These are phyloP conservation scores for Polygonum aviculare DNA, from an alignment of 148 eudicot genomes.

Conservation along the genomic window DNA sequence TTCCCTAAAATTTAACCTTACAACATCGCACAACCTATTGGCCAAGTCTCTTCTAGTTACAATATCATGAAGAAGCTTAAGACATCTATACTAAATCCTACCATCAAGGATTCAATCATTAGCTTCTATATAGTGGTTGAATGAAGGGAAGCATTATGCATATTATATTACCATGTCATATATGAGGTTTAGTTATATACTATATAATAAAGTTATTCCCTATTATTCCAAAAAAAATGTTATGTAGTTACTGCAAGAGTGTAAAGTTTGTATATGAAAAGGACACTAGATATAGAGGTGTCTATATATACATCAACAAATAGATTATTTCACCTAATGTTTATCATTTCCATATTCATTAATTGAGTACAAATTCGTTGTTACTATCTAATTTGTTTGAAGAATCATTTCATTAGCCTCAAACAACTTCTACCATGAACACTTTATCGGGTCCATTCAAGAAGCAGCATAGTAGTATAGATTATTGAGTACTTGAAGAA, in stretches of 20 bases:
- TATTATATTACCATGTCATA: neutral
- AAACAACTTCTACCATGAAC: neutral
- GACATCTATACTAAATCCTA: neutral
- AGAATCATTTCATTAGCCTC: neutral
- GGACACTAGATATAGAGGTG: neutral
- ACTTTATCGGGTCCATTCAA: slow-evolving; percentile 34
- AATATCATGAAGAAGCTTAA: neutral
- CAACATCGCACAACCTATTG: too few species aligned
- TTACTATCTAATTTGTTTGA: neutral
- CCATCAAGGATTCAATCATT: neutral
- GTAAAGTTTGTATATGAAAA: neutral
- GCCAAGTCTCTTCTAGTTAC: neutral
- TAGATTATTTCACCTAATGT: neutral
- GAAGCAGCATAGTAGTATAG: slow-evolving; percentile 25
- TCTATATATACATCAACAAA: neutral
- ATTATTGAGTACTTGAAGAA: slow-evolving; percentile 28
- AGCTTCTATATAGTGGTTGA: neutral
- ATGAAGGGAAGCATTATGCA: neutral
- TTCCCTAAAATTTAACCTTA: neutral
- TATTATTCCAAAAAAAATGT: neutral
- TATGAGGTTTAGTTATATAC: neutral
- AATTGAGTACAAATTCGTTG: neutral
- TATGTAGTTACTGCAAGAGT: neutral
- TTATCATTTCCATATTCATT: neutral
- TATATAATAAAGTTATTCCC: neutral